Conservation (phyloP, 306 rosid genomes). For the Cicer yamashitae region DNA sequence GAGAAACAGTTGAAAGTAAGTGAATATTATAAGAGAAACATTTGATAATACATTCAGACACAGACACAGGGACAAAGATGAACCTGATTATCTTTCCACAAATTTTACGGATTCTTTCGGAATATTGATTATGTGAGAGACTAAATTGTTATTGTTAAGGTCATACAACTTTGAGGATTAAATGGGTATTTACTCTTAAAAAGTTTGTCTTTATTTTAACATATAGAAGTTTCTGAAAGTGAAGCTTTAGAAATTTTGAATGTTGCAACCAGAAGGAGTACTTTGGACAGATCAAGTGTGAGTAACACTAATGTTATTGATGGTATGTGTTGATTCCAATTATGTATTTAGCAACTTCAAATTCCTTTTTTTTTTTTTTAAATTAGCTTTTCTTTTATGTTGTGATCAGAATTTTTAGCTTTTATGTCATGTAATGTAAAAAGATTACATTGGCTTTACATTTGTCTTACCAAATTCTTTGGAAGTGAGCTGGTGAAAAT, state of each 20-base stretch:
- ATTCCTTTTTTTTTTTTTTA: conserved; percentile 2
- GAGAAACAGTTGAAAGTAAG: no score
- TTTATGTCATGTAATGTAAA: background rate
- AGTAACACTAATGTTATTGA: conserved; percentile 40
- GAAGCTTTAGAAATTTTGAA: conserved; percentile 78
- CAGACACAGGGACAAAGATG: no score
- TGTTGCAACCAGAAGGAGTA: conserved; percentile 56
- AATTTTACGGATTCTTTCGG: background rate
- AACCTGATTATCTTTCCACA: no score
- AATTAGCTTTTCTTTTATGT: background rate
- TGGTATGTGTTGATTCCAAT: conserved; percentile 55
- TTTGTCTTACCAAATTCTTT: background rate
- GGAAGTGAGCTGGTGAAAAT: background rate
- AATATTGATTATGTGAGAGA: background rate
- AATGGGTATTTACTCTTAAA: background rate
- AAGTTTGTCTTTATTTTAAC: conserved; percentile 43
- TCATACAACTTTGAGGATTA: background rate
- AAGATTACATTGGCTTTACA: background rate
- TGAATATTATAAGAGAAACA: no score
- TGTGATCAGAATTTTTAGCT: background rate
- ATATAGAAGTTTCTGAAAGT: conserved; percentile 60
- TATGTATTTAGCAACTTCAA: background rate
- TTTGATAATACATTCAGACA: no score
- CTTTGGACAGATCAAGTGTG: conserved; percentile 59
- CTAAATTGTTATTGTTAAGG: background rate